Conservation (phyloP, 345 rosid species). For the Camelina hispida region DNA sequence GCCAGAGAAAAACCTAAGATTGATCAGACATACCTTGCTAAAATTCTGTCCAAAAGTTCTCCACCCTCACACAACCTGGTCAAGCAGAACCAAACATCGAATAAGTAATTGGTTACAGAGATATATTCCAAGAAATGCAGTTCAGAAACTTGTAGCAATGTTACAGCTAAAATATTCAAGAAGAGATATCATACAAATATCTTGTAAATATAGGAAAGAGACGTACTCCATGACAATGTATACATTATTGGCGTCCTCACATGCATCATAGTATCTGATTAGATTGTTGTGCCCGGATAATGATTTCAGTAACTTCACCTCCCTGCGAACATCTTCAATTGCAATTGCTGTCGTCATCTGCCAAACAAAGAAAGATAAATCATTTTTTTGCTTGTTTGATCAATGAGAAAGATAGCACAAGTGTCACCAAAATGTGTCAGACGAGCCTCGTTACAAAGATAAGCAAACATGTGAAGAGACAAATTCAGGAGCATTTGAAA, state of each 20-base stretch:
- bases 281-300: constrained; percentile 80
- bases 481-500: constrained; percentile 14
- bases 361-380: constrained; percentile 36
- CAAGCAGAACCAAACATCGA: constrained; percentile 30
- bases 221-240: constrained; percentile 96
- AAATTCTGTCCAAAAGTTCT: constrained; percentile 83
- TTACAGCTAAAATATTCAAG: constrained; percentile 14
- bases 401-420: constrained; percentile 3
- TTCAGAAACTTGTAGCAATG: neutral
- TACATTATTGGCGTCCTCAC: constrained; percentile 82
- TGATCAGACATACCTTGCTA: constrained; percentile 59
- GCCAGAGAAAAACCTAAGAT: neutral
- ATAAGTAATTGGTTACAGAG: constrained; percentile 6
- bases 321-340: constrained; percentile 92
- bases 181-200: constrained; percentile 6
- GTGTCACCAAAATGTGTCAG: neutral
- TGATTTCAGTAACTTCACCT: constrained; percentile 78
- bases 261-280: constrained; percentile 77
- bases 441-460: neutral
- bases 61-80: constrained; percentile 87
- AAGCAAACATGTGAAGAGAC: constrained; percentile 22
- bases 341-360: constrained; percentile 93
- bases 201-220: constrained; percentile 38
- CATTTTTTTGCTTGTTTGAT: neutral
- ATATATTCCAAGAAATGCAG: constrained; percentile 13